Evolutionary conservation across 371 early-diverging fungal species (phyloP).

Genomic region (Syncephalastrum sp.): DNA sequence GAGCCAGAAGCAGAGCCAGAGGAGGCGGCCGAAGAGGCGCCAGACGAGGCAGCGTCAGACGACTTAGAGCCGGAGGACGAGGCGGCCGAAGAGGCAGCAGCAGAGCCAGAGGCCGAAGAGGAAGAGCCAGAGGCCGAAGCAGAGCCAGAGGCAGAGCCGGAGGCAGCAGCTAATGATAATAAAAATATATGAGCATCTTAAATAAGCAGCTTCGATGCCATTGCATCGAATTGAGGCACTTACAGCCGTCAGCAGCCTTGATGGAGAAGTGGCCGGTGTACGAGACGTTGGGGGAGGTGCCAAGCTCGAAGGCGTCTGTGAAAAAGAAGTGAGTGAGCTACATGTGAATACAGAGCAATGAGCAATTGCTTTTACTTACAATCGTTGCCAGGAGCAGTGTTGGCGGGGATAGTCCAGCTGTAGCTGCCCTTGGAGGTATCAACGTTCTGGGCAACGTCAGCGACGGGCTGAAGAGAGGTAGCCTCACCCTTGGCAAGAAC

Average conservation of each 20-base stretch:
- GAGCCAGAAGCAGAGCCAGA: constrained; percentile 11
- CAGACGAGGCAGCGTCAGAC: constrained; percentile 6
- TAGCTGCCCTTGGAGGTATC: constrained; percentile 9
- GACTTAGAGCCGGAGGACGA: constrained; percentile 8
- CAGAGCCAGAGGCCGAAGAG: constrained; percentile 3
- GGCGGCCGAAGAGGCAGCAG: constrained; percentile 8
- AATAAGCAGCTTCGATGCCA: not conserved
- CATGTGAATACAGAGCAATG: not conserved
- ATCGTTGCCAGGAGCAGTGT: constrained; percentile 22
- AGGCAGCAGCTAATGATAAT: not conserved
- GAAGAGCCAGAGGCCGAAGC: constrained; percentile 8
- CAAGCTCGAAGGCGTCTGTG: constrained; percentile 29
- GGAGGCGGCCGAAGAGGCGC: constrained; percentile 1
- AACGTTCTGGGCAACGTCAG: constrained; percentile 17
- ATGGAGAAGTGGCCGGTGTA: constrained; percentile 29
- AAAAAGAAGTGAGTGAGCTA: constrained; percentile 1
- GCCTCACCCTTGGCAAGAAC: constrained; percentile 25
- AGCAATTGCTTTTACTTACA: constrained; percentile 11
- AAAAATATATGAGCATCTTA: not conserved
- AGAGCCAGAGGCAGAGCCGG: constrained; percentile 7
- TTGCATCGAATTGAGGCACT: not conserved
- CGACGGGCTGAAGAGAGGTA: constrained; percentile 20
- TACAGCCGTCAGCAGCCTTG: constrained; percentile 15
- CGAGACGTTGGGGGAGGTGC: constrained; percentile 27
- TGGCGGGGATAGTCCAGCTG: constrained; percentile 27